phyloP scores from a whole-genome alignment of 352 stramenopile genomes.

The Pythium aphanidermatum region DNA sequence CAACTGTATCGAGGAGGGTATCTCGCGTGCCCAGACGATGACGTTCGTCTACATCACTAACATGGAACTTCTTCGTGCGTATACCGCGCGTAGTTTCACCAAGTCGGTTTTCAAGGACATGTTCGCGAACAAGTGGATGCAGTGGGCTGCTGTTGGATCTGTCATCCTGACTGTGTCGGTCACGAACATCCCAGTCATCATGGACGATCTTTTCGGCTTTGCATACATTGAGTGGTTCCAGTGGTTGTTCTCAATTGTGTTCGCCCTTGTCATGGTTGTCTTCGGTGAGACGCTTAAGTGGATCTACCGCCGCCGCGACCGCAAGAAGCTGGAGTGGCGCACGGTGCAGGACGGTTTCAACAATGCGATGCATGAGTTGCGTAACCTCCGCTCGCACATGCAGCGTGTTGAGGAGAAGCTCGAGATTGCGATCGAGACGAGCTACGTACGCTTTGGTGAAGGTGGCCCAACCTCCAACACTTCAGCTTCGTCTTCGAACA shows the following conservation, averaged over 20 bases:
- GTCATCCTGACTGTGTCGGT: conserved; percentile 53
- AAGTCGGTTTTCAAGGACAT: conserved; percentile 67
- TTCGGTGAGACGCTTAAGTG: conserved; percentile 71
- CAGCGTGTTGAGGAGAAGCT: conserved; percentile 57
- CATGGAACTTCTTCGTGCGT: conserved; percentile 68
- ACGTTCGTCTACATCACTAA: conserved; percentile 74
- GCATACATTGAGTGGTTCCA: conserved; percentile 65
- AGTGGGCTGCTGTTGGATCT: conserved; percentile 56
- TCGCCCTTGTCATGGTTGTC: conserved; percentile 57
- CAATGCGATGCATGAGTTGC: conserved; percentile 48
- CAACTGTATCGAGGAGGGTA: conserved; percentile 56
- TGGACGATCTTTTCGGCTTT: conserved; percentile 65
- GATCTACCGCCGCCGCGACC: conserved; percentile 51
- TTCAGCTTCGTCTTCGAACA: conserved; percentile 44
- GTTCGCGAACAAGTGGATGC: conserved; percentile 79
- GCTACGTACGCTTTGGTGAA: conserved; percentile 25
- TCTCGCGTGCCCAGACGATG: conserved; percentile 64
- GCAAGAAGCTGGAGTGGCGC: conserved; percentile 28
- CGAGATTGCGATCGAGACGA: conserved; percentile 39
- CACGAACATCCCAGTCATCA: conserved; percentile 63
- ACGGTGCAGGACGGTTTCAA: conserved; percentile 37
- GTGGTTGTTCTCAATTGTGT: conserved; percentile 66
- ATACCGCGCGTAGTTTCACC: conserved; percentile 72
- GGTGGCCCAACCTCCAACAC: conserved; percentile 29
- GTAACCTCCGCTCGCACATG: conserved; percentile 47